Percentiles rank a stretch among this genome's conserved stretches.
These are phyloP conservation scores for Zygoascus ofunaensis DNA, from an alignment of 805 yeast genomes.

Conservation along the genomic window DNA sequence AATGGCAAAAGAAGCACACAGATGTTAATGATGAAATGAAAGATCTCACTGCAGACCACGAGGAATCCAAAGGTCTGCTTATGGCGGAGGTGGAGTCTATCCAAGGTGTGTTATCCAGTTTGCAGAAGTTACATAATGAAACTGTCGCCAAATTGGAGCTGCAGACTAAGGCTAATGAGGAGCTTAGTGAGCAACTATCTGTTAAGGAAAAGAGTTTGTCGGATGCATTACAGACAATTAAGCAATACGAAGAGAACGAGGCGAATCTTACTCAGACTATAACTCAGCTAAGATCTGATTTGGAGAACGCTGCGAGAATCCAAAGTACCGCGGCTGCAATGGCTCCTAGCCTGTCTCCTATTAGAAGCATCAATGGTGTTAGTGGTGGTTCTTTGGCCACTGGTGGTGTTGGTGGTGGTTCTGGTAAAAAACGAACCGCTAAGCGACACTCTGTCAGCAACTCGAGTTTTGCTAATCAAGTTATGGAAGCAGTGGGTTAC, in stretches of 20 bases:
- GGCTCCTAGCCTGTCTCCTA: constrained; percentile 27
- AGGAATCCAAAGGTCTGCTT: constrained; percentile 15
- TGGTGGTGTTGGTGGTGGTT: constrained; percentile 13
- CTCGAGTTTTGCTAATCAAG: constrained; percentile 13
- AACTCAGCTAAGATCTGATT: constrained; percentile 34
- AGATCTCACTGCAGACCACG: constrained; percentile 24
- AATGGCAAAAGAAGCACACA: constrained; percentile 24
- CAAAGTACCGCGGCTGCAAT: constrained; percentile 26
- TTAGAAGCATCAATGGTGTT: constrained; percentile 22
- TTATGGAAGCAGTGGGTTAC: constrained; percentile 19
- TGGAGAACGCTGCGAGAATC: constrained; percentile 36
- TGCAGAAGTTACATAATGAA: constrained; percentile 22
- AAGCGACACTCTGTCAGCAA: constrained; percentile 23
- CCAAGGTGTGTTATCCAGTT: constrained; percentile 15
- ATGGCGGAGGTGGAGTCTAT: constrained; percentile 13
- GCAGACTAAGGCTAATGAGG: constrained; percentile 22
- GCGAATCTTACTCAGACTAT: constrained; percentile 18
- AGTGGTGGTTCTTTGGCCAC: constrained; percentile 14
- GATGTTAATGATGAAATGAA: constrained; percentile 19
- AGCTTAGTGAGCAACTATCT: constrained; percentile 20
- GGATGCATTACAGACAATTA: constrained; percentile 23
- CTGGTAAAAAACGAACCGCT: constrained; percentile 24
- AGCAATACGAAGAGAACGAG: constrained; percentile 16
- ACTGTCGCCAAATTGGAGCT: constrained; percentile 24
- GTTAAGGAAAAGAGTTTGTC: constrained; percentile 20